These are phyloP conservation scores for Wolfiporia cocos DNA, from an alignment of 1,284 basidiomycete genomes.

Conservation along the genomic window DNA sequence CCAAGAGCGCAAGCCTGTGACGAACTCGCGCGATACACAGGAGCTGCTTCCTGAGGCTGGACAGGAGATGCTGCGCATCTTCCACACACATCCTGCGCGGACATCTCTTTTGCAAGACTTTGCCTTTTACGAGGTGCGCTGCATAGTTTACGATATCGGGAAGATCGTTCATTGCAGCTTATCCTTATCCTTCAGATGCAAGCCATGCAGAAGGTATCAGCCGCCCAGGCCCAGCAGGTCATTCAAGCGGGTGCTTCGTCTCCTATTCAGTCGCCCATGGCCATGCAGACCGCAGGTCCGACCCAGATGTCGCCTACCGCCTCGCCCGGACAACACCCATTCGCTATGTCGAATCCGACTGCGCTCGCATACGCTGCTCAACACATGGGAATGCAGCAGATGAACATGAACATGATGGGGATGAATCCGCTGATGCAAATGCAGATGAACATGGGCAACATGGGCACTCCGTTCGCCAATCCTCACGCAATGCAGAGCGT, in stretches of 20 bases:
- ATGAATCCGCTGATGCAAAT: conserved; percentile 62
- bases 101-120: conserved; percentile 93
- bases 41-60: conserved; percentile 92
- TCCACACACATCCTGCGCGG: conserved; percentile 85
- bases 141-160: neutral
- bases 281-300: conserved; percentile 18
- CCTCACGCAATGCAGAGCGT: conserved; percentile 76
- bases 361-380: conserved; percentile 34
- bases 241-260: conserved; percentile 34
- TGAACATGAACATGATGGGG: conserved; percentile 46
- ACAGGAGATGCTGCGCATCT: conserved; percentile 91
- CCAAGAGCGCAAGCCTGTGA: conserved; percentile 93
- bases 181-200: conserved; percentile 48
- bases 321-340: conserved; percentile 37
- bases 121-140: conserved; percentile 82
- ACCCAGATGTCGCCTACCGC: conserved; percentile 31
- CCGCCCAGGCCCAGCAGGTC: conserved; percentile 26
- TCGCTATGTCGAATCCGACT: conserved; percentile 46
- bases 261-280: conserved; percentile 20
- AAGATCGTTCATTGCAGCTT: conserved; percentile 5
- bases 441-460: conserved; percentile 51
- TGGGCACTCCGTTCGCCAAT: conserved; percentile 44
- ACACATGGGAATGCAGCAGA: conserved; percentile 52
- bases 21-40: conserved; percentile 89
- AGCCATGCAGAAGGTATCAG: conserved; percentile 70